Evolutionary conservation across 2,329 filamentous ascomycete genomes (phyloP), one percentile per base, ranked within the genome.

Genomic region (Microdochium nivale): DNA sequence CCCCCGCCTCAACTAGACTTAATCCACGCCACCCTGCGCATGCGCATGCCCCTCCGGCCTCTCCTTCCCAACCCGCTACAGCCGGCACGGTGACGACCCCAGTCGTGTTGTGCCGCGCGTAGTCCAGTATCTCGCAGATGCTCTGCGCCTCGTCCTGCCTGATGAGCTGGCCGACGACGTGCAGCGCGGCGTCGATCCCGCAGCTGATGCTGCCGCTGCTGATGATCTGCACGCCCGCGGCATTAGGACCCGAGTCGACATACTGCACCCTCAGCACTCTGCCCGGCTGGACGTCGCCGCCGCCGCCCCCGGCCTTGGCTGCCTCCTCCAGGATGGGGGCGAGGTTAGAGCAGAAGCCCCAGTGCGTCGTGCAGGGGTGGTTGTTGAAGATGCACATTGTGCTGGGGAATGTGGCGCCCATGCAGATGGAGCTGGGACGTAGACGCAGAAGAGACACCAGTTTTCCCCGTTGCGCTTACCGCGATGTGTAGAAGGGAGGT

Each of bases 101-200:
- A 11, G 49, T 47, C 2, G 53, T 54, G 43, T 54, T 49, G 9
- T 51, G 47, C 25, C 49, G 52, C 3, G 53, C 53, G 48, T 52
- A 50, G 32, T 54, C 53, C 48, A 54, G 24, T 7, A 50, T 10
- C 30, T 50, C 46, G 7, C 50, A 50, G 13, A 37, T 47, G 24
- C 37, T 27, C 25, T 32, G 30, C 3, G 53, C 50, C 35, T 50
- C 53, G 13, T 24, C 33, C 30, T 52, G 50, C 11, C 53, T 48
- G 9, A 30, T 5, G 3, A 49, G 44, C 4, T 50, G 23, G 32
- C 51, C 52, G n/a, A 54, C 48, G 1, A 54, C 35, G 25, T 54
- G 48, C 37, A 54, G 16, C 16, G 40, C 40, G 3, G 40, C 40
- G 13, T 44, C 48, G 47, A 52, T 44, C 8, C 50, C 50, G 44